phyloP scores from a whole-genome alignment of 23 red algal species.

The Gracilaria vermiculophylla region DNA sequence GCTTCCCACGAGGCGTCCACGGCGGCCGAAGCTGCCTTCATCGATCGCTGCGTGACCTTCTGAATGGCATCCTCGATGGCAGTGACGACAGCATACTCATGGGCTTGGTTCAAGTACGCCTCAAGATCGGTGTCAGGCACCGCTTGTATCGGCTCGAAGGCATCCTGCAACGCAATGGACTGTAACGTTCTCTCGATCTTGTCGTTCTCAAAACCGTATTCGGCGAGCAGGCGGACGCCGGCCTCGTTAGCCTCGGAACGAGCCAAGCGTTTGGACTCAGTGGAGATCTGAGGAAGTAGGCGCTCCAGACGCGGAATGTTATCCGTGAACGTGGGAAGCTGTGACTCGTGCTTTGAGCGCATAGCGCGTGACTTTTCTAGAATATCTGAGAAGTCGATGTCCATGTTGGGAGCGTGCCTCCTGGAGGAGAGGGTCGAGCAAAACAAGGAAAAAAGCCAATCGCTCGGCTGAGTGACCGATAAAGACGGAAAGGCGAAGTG shows the following conservation, averaged over 20 bases:
- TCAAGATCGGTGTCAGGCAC: slow-evolving; percentile 46
- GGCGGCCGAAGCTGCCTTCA: slow-evolving; percentile 5
- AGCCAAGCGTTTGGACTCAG: slow-evolving; percentile 37
- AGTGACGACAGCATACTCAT: slow-evolving; percentile 30
- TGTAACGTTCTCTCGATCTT: slow-evolving; percentile 49
- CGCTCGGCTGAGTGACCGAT: background rate
- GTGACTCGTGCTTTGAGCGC: slow-evolving; percentile 25
- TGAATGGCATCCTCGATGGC: slow-evolving; percentile 40
- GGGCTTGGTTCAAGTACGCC: slow-evolving; percentile 22
- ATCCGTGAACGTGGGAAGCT: slow-evolving; percentile 15
- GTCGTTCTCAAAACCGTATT: slow-evolving; percentile 53
- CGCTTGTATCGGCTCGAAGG: slow-evolving; percentile 36
- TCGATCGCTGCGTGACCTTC: background rate
- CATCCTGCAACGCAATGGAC: slow-evolving; percentile 34
- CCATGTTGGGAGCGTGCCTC: too few relatives aligned
- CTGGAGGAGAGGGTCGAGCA: background rate
- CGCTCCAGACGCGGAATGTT: slow-evolving; percentile 59
- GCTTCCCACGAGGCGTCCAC: slow-evolving; percentile 55
- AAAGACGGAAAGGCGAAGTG: too few relatives aligned
- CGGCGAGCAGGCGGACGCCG: slow-evolving; percentile 38
- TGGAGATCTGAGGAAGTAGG: slow-evolving; percentile 38
- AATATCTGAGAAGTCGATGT: slow-evolving; percentile 54
- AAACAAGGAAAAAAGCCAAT: background rate
- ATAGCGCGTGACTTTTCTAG: slow-evolving; percentile 57
- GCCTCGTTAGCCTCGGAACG: slow-evolving; percentile 8